phyloP scores from a whole-genome alignment of 805 yeast genomes.

The Pichia kluyveri region DNA sequence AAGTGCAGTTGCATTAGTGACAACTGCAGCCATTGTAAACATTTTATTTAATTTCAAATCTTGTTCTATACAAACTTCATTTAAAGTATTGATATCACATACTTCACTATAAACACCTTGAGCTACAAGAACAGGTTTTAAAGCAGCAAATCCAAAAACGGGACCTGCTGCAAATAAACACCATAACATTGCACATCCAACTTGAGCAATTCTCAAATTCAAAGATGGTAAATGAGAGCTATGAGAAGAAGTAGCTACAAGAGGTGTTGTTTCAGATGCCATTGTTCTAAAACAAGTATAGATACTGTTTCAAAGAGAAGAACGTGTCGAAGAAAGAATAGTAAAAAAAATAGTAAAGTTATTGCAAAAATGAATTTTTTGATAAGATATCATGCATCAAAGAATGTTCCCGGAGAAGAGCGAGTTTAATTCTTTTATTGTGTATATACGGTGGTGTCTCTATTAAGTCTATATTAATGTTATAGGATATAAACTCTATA shows the following conservation, averaged over 20 bases:
- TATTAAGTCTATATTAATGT: no score
- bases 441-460: no score
- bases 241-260: slow-evolving; percentile 9
- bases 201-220: slow-evolving; percentile 38
- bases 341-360: not conserved
- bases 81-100: slow-evolving; percentile 32
- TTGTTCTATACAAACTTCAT: slow-evolving; percentile 53
- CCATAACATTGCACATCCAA: slow-evolving; percentile 72
- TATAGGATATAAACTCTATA: no score
- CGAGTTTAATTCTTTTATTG: no score
- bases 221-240: slow-evolving; percentile 16
- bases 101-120: slow-evolving; percentile 68
- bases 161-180: slow-evolving; percentile 90
- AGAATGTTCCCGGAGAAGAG: no score
- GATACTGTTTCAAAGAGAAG: not conserved
- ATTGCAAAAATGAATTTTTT: no score
- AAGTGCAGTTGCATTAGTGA: slow-evolving; percentile 75
- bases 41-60: slow-evolving; percentile 74
- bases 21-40: slow-evolving; percentile 81
- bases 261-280: slow-evolving; percentile 19
- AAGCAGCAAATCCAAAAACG: slow-evolving; percentile 91
- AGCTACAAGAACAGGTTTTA: slow-evolving; percentile 69
- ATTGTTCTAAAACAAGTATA: not conserved
- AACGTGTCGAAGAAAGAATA: not conserved
- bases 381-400: no score